Percentiles rank a stretch among this genome's conserved stretches.
These are phyloP conservation scores for Blastobotrys illinoisensis DNA, from an alignment of 1,139 yeast genomes.

Conservation along the genomic window DNA sequence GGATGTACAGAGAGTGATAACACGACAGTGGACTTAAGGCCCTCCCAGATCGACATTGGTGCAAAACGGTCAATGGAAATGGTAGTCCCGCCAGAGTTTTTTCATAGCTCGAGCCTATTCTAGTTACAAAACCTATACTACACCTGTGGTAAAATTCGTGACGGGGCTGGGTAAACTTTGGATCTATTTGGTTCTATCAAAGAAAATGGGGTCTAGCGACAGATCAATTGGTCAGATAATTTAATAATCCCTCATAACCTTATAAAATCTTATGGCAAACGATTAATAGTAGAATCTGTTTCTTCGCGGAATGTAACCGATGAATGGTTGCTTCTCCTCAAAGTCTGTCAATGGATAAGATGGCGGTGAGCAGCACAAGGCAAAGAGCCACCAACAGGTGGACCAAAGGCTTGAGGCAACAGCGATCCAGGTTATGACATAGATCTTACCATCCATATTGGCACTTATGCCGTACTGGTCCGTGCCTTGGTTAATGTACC, in stretches of 20 bases:
- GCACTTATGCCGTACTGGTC: slow-evolving; percentile 39
- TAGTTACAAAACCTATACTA: neutral
- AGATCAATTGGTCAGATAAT: neutral
- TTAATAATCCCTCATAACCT: neutral
- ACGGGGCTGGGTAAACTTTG: too few species aligned
- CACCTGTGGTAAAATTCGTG: neutral
- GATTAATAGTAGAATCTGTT: slow-evolving; percentile 1
- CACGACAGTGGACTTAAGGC: neutral
- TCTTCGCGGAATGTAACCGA: slow-evolving; percentile 24
- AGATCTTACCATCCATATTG: slow-evolving; percentile 33
- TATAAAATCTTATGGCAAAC: neutral
- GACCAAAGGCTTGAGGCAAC: slow-evolving; percentile 37
- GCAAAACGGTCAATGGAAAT: neutral
- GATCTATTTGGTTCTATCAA: neutral
- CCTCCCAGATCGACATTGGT: neutral
- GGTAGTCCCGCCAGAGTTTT: neutral
- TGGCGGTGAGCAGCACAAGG: slow-evolving; percentile 35
- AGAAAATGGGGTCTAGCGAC: neutral
- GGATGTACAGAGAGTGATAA: neutral
- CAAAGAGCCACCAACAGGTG: slow-evolving; percentile 37
- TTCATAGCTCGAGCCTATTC: neutral
- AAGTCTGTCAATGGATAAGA: slow-evolving; percentile 12
- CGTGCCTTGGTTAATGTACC: slow-evolving; percentile 36
- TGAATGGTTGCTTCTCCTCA: slow-evolving; percentile 30
- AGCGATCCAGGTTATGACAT: slow-evolving; percentile 45